A percentile compares a stretch with the other conserved stretches of the same genome.
Conservation (phyloP, 108 stramenopile species). For the Cylindrotheca fusiformis region DNA sequence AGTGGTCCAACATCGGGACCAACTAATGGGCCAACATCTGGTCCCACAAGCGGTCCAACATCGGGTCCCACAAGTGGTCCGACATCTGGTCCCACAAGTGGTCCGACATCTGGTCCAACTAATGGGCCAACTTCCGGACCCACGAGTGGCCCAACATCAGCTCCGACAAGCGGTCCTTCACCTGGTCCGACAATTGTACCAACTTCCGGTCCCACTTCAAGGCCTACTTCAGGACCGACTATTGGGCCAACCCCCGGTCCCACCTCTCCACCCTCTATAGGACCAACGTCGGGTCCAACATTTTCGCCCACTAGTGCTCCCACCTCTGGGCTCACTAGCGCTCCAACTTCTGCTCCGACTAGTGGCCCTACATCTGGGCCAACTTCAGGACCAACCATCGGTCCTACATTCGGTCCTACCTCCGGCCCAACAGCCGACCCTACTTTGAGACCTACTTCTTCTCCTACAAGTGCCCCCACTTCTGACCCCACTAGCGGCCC, state of each 20-base stretch:
- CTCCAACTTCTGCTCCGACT: not conserved
- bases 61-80: slow-evolving; percentile 8
- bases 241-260: not conserved
- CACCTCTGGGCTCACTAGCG: too few relatives aligned
- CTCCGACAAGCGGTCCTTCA: slow-evolving; percentile 8
- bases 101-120: slow-evolving; percentile 10
- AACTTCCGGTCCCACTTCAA: slow-evolving; percentile 2
- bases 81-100: slow-evolving; percentile 6
- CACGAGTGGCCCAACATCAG: not conserved
- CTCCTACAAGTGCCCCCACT: too few relatives aligned
- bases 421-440: too few relatives aligned
- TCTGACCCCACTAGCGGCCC: too few relatives aligned
- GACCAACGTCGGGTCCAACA: too few relatives aligned
- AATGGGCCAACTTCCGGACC: slow-evolving; percentile 10
- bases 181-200: slow-evolving; percentile 3
- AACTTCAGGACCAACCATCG: slow-evolving; percentile 7
- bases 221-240: slow-evolving; percentile 7
- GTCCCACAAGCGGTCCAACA: slow-evolving; percentile 6
- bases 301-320: too few relatives aligned
- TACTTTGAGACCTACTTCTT: too few relatives aligned
- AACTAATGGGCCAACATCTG: too few relatives aligned
- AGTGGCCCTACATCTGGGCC: slow-evolving; percentile 1
- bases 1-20: not conserved
- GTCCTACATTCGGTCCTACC: too few relatives aligned
- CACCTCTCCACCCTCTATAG: slow-evolving; percentile 1